Evolutionary conservation across 2,329 filamentous ascomycete genomes (phyloP).

Genomic region (Fusarium sp.): DNA sequence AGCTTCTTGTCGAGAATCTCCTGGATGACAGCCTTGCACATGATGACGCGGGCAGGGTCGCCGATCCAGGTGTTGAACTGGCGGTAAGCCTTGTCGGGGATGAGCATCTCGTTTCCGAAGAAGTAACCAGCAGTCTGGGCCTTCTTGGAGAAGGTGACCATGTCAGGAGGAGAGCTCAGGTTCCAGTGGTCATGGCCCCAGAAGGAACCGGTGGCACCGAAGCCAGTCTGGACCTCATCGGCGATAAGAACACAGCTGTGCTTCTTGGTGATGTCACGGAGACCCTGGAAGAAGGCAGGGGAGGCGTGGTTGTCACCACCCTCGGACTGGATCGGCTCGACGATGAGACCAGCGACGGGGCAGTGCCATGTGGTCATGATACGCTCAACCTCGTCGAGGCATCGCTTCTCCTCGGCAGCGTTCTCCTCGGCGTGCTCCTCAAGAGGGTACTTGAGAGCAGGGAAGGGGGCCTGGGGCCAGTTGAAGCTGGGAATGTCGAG

Average conservation of each 20-base stretch:
- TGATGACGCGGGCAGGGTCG: slow-evolving; percentile 78
- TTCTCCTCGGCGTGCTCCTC: slow-evolving; percentile 76
- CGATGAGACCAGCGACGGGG: slow-evolving; percentile 76
- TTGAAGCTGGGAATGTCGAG: slow-evolving; percentile 88
- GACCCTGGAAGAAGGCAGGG: slow-evolving; percentile 78
- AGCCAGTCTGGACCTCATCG: slow-evolving; percentile 83
- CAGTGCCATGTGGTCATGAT: slow-evolving; percentile 73
- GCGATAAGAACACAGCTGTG: slow-evolving; percentile 79
- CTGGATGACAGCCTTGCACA: slow-evolving; percentile 80
- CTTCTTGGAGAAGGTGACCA: slow-evolving; percentile 91
- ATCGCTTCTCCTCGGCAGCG: slow-evolving; percentile 73
- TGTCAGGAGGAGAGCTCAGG: slow-evolving; percentile 75
- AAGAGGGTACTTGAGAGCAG: slow-evolving; percentile 78
- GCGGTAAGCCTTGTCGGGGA: slow-evolving; percentile 83
- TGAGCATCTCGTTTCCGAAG: slow-evolving; percentile 76
- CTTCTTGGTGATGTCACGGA: slow-evolving; percentile 75
- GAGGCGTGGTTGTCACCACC: slow-evolving; percentile 87
- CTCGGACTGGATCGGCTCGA: slow-evolving; percentile 85
- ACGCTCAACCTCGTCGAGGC: slow-evolving; percentile 76
- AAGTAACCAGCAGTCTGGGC: slow-evolving; percentile 87
- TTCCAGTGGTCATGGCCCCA: slow-evolving; percentile 91
- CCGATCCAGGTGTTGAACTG: slow-evolving; percentile 93
- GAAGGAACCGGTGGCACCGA: slow-evolving; percentile 86
- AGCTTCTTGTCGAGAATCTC: slow-evolving; percentile 76
- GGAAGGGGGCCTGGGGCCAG: slow-evolving; percentile 87